Percentiles rank a stretch among this genome's conserved stretches.
Conservation (phyloP, 345 rosid species). For the Laguncularia racemosa region DNA sequence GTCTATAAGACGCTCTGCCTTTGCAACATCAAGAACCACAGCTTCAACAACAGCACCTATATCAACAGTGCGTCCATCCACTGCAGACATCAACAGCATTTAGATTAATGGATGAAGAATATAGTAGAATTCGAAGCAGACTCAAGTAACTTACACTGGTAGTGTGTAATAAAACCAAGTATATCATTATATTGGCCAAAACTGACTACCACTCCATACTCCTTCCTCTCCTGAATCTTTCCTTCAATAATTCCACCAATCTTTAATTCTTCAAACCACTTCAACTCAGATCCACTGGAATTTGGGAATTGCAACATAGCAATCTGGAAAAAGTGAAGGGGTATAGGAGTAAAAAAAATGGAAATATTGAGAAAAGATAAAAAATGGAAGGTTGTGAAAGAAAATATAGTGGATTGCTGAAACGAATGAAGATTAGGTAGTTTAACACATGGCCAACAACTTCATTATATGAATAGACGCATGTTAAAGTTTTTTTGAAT, state of each 20-base stretch:
- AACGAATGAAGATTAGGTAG: too few species aligned
- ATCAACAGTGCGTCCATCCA: constrained; percentile 46
- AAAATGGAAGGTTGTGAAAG: too few species aligned
- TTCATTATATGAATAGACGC: too few species aligned
- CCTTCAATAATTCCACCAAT: constrained; percentile 70
- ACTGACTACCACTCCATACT: constrained; percentile 70
- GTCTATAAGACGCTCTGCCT: constrained; percentile 75
- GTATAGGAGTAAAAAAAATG: not conserved
- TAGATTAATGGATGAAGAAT: constrained; percentile 2
- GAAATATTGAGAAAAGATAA: too few species aligned
- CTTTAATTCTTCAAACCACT: constrained; percentile 69
- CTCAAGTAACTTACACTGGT: constrained; percentile 55
- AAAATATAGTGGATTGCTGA: too few species aligned
- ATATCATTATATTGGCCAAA: constrained; percentile 54
- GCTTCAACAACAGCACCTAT: constrained; percentile 61
- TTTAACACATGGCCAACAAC: too few species aligned
- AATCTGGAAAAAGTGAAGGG: constrained; percentile 38
- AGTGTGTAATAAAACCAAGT: constrained; percentile 70
- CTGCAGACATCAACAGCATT: constrained; percentile 31
- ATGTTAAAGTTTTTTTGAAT: too few species aligned
- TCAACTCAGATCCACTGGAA: constrained; percentile 30
- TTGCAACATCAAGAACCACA: constrained; percentile 76
- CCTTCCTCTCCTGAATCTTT: constrained; percentile 64
- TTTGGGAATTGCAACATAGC: constrained; percentile 54
- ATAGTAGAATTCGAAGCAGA: not conserved